Conservation (phyloP, 352 stramenopile genomes). For the Aphanomyces stellatus region DNA sequence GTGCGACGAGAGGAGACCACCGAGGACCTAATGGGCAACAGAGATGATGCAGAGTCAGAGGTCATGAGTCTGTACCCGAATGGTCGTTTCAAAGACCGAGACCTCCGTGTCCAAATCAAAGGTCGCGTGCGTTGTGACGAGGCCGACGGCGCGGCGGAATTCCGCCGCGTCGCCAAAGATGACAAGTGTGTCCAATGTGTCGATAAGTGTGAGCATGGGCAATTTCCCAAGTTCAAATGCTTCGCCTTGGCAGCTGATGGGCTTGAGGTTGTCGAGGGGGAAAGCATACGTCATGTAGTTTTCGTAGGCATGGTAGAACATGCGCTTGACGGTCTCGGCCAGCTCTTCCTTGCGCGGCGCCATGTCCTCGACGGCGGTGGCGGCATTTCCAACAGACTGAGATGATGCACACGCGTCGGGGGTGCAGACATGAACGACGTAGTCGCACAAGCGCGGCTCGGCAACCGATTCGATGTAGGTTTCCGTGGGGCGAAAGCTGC, state of each 20-base stretch:
- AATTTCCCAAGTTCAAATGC: conserved; percentile 73
- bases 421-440: conserved; percentile 61
- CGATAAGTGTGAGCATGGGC: conserved; percentile 84
- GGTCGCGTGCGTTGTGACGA: conserved; percentile 43
- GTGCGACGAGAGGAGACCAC: conserved; percentile 86
- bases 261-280: conserved; percentile 68
- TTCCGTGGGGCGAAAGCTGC: conserved; percentile 63
- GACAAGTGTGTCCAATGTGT: conserved; percentile 85
- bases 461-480: conserved; percentile 67
- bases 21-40: conserved; percentile 33
- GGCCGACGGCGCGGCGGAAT: conserved; percentile 59
- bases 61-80: conserved; percentile 40
- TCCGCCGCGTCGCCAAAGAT: conserved; percentile 67
- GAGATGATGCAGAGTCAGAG: neutral
- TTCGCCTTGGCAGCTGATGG: conserved; percentile 56
- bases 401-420: conserved; percentile 61
- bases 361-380: conserved; percentile 47
- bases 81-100: conserved; percentile 91
- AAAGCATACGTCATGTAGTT: conserved; percentile 79
- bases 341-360: conserved; percentile 28
- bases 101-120: conserved; percentile 87
- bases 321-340: conserved; percentile 60
- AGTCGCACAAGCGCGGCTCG: conserved; percentile 42
- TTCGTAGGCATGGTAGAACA: conserved; percentile 87
- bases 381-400: conserved; percentile 40